Evolutionary conservation across 768 basidiomycete species (phyloP), one percentile per base, ranked within the genome.

Genomic region (Leccinum pellstonianum): DNA sequence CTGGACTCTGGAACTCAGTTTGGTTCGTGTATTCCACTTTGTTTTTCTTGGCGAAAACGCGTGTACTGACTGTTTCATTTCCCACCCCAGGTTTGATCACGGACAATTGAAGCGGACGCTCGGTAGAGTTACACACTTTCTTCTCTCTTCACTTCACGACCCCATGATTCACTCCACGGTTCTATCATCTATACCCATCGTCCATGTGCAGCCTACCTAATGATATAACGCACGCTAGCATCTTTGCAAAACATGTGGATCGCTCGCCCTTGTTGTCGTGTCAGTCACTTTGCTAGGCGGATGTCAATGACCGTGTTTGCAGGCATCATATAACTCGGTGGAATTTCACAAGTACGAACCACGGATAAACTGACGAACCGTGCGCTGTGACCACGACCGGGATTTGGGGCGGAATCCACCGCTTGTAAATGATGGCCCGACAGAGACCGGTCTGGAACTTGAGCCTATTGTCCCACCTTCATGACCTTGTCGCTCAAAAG

Each of bases 1-100:
- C 15, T 99, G 97, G 97, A 99, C 97, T 10, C 80, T 99, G 58
- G 97, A 99, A 78, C 81, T 98, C 59, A 95, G 93, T 73, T 77
- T 98, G 81, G 95, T 98, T 62, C 52, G 80, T 76, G 59, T 55
- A 11, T 49, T 51, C 29, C 15, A 23, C 25, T 49, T 35, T 29
- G 19, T 50, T 10, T 10, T 14, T 33, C 43, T 58, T 55, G 43
- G 41, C 27, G 37, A 43, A 10, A 12, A 15, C 12, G 27, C 15
- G 12, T 11, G n/a, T 49, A 19, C 52, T 66, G 49, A 70, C 43
- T 66, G 52, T 62, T 56, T 33, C 9, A 2, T 31, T 49, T 55
- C 27, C 23, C 23, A 54, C 27, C 41, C 9, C 21, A 70, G 69
- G 69, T 70, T 56, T 70, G 52, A 67, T 38, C 9, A 41, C 11